Evolutionary conservation across 345 rosid genomes (phyloP), one percentile per base, ranked within the genome.

Genomic region (Fremontodendron californicum): DNA sequence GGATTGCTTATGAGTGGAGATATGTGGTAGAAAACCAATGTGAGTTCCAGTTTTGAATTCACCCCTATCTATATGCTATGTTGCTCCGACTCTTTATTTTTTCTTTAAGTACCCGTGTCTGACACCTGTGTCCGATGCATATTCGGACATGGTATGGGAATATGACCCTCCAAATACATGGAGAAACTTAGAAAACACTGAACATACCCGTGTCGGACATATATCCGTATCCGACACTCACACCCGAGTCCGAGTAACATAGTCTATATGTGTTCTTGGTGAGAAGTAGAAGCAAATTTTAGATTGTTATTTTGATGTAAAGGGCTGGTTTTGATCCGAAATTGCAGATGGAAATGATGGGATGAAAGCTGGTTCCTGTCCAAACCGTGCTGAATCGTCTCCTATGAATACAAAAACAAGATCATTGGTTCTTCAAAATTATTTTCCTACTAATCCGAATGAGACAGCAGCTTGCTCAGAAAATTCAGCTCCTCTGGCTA

Each of bases 21-120:
- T 92, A 96, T 79, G 94, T 96, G 60, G 91, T 96, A 48, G 99
- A 96, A 76, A 93, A 83, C 75, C 90, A 90, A 68, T 96, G 99
- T 93, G 71, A 83, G 97, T 79, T 69, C 66, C 40, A 10, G 13
- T 54, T 40, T n/a, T 9, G 3, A 21, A n/a, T n/a, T 25, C 52
- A 23, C 4, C 45, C 43, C 42, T 49, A 39, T 21, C 51, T 51
- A 31, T 27, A 49, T n/a, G n/a, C n/a, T n/a, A n/a, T n/a, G n/a
- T n/a, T n/a, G n/a, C n/a, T n/a, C n/a, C n/a, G n/a, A n/a, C n/a
- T n/a, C n/a, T n/a, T n/a, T n/a, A n/a, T n/a, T n/a, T n/a, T n/a
- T n/a, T n/a, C n/a, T n/a, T n/a, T n/a, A n/a, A n/a, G n/a, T n/a
- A n/a, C n/a, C n/a, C n/a, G n/a, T n/a, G n/a, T n/a, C n/a, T n/a